Evolutionary conservation across 2,329 filamentous ascomycete genomes (phyloP).

Genomic region (Didymella pomorum): DNA sequence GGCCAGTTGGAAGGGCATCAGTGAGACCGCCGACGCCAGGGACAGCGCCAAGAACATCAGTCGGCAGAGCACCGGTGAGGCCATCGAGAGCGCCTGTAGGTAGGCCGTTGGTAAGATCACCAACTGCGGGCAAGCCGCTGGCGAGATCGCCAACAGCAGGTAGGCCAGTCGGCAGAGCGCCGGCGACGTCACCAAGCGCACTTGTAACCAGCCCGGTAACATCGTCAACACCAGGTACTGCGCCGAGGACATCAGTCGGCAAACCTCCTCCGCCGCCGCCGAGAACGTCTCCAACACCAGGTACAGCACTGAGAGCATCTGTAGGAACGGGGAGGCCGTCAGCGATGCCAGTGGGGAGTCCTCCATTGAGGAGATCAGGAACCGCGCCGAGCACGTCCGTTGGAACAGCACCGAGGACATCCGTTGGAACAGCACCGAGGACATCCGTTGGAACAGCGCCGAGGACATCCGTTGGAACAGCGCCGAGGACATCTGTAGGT

Average conservation of each 20-base stretch:
- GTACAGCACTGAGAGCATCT: neutral
- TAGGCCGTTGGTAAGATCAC: neutral
- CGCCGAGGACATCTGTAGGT: neutral
- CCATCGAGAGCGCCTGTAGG: neutral
- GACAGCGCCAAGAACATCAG: neutral
- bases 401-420: neutral
- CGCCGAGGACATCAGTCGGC: no score
- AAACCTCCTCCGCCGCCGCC: no score
- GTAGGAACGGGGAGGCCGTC: neutral
- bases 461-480: constrained; percentile 2
- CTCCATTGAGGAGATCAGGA: neutral
- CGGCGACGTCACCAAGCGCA: neutral
- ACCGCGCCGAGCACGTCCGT: neutral
- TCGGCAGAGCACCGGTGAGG: neutral
- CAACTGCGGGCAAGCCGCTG: no score
- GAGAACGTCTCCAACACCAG: constrained; percentile 1
- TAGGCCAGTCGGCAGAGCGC: no score
- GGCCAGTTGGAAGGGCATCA: no score
- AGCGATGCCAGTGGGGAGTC: neutral
- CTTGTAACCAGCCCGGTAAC: no score
- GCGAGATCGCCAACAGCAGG: no score
- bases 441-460: neutral
- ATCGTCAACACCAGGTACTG: neutral
- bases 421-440: neutral
- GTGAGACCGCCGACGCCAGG: neutral